phyloP scores from a whole-genome alignment of 2,329 filamentous ascomycete species.

The Fusarium lateritium region DNA sequence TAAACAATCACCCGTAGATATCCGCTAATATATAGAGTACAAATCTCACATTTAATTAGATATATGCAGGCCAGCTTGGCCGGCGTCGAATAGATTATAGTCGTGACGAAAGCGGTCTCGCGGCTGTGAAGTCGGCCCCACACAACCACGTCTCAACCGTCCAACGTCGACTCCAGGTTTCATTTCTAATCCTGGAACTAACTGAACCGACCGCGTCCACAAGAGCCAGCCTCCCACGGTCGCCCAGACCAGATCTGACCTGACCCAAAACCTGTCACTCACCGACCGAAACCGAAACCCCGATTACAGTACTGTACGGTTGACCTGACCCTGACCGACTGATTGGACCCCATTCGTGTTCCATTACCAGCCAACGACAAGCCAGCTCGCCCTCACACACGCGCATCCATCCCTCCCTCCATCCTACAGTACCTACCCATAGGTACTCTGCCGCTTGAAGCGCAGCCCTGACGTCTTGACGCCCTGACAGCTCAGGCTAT shows the following conservation, averaged over 20 bases:
- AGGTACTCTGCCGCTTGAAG: slow-evolving; percentile 36
- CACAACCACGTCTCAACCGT: slow-evolving; percentile 44
- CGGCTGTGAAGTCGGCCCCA: slow-evolving; percentile 41
- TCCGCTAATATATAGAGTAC: too few relatives aligned
- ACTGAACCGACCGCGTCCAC: slow-evolving; percentile 43
- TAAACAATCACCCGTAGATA: too few relatives aligned
- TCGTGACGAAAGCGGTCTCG: slow-evolving; percentile 40
- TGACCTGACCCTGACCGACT: slow-evolving; percentile 19
- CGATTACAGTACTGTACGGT: neutral
- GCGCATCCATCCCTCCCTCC: slow-evolving; percentile 30
- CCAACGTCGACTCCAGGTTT: slow-evolving; percentile 44
- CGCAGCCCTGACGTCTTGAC: slow-evolving; percentile 41
- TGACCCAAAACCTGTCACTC: slow-evolving; percentile 22
- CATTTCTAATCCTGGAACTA: slow-evolving; percentile 46
- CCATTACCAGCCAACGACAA: slow-evolving; percentile 42
- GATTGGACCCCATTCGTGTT: slow-evolving; percentile 37
- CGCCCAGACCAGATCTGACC: slow-evolving; percentile 20
- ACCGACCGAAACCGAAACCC: neutral
- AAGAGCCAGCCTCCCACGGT: slow-evolving; percentile 45
- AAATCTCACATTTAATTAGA: slow-evolving; percentile 23
- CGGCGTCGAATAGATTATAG: slow-evolving; percentile 36
- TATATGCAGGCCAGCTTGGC: neutral
- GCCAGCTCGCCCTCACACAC: slow-evolving; percentile 36
- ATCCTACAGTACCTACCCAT: neutral
- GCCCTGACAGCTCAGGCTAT: slow-evolving; percentile 20